Evolutionary conservation across 176 grass and related monocot genomes (phyloP).

Genomic region (Typha latifolia): DNA sequence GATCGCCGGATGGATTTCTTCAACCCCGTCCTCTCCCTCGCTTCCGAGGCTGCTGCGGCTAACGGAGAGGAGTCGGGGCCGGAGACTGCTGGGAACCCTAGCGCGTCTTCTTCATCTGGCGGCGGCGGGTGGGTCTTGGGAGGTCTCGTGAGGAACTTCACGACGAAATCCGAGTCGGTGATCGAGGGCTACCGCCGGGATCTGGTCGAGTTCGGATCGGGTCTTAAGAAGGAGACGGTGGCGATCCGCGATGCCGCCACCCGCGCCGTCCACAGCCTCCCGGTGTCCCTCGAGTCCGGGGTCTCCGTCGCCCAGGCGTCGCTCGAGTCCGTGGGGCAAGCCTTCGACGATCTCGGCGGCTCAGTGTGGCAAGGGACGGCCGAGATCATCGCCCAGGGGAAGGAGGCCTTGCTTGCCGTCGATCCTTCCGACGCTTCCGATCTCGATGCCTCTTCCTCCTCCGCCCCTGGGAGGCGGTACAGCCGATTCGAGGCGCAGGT

Average conservation of each 20-base stretch:
- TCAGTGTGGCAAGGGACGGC: conserved; percentile 9
- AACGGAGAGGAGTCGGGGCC: conserved; percentile 1
- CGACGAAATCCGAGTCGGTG: conserved; percentile 79
- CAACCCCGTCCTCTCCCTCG: conserved; percentile 12
- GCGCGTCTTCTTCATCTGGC: neutral
- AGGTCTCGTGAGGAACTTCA: conserved; percentile 63
- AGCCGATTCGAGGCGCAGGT: conserved; percentile 70
- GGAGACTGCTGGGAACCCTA: neutral
- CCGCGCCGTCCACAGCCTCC: conserved; percentile 43
- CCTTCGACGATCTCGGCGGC: conserved; percentile 44
- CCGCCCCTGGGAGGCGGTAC: conserved; percentile 23
- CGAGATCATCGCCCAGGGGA: conserved; percentile 80
- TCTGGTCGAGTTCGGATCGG: conserved; percentile 81
- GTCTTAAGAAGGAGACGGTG: conserved; percentile 80
- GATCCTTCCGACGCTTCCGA: neutral
- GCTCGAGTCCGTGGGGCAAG: conserved; percentile 32
- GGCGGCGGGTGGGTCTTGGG: conserved; percentile 46
- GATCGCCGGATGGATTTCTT: conserved; percentile 85
- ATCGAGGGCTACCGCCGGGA: conserved; percentile 85
- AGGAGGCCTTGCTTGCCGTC: conserved; percentile 55
- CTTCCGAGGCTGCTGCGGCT: conserved; percentile 3
- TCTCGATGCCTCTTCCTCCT: neutral
- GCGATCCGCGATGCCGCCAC: conserved; percentile 61
- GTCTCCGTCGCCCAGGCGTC: conserved; percentile 17
- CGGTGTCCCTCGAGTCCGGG: conserved; percentile 25